These are phyloP conservation scores for Tremellales sp. DNA, from an alignment of 1,284 basidiomycete genomes.

Conservation along the genomic window DNA sequence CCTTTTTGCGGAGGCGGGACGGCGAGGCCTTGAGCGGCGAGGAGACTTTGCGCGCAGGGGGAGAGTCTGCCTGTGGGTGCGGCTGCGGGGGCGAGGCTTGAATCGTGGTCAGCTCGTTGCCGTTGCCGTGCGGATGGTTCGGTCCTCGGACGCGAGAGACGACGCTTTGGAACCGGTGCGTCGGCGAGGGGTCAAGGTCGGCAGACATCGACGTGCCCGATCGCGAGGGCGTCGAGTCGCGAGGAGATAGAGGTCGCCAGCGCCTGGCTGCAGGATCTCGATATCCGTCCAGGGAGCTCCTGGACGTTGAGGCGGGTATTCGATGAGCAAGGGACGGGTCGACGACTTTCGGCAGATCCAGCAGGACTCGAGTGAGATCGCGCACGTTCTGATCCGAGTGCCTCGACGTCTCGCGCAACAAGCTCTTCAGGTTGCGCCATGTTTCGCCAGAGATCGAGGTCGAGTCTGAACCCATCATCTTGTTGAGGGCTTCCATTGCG, in stretches of 20 bases:
- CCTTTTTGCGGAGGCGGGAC: conserved; percentile 25
- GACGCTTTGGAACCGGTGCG: too few relatives aligned
- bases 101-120: conserved; percentile 1
- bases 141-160: not conserved
- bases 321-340: conserved; percentile 1
- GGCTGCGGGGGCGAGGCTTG: not conserved
- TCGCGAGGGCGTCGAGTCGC: too few relatives aligned
- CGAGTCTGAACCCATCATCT: conserved; percentile 24
- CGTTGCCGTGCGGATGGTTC: not conserved
- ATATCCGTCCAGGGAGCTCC: conserved; percentile 1
- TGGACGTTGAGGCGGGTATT: not conserved
- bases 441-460: too few relatives aligned
- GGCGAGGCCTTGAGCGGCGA: conserved; percentile 5
- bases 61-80: not conserved
- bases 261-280: too few relatives aligned
- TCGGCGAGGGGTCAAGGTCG: too few relatives aligned
- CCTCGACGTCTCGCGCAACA: conserved; percentile 33
- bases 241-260: too few relatives aligned
- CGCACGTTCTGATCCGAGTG: conserved; percentile 38
- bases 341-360: conserved; percentile 31
- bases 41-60: not conserved
- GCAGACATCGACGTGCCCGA: too few relatives aligned
- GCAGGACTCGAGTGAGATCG: conserved; percentile 37
- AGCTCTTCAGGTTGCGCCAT: conserved; percentile 19
- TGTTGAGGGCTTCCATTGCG: conserved; percentile 16